phyloP scores from a whole-genome alignment of 495 filamentous ascomycete species.

The Penicillium pancosmium region DNA sequence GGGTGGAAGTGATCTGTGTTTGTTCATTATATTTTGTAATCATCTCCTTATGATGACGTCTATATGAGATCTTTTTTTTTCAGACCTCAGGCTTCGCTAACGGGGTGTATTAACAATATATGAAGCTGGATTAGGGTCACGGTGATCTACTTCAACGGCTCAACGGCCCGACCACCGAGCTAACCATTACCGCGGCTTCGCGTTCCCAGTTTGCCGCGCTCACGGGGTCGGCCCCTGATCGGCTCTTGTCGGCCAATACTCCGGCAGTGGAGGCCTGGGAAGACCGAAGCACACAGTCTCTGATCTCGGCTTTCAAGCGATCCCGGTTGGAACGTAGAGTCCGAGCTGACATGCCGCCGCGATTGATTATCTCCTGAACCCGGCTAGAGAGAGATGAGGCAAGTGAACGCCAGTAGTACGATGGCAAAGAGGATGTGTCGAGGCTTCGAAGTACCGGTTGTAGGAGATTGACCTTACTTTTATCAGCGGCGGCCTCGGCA shows the following conservation, averaged over 20 bases:
- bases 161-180: slow-evolving; percentile 62
- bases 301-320: slow-evolving; percentile 72
- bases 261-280: slow-evolving; percentile 60
- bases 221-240: slow-evolving; percentile 39
- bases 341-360: slow-evolving; percentile 81
- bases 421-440: slow-evolving; percentile 84
- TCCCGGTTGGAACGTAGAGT: slow-evolving; percentile 77
- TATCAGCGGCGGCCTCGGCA: slow-evolving; percentile 7
- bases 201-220: slow-evolving; percentile 74
- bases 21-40: not conserved
- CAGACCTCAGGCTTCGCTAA: not conserved
- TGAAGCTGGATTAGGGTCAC: not conserved
- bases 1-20: not conserved
- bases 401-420: slow-evolving; percentile 88
- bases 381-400: slow-evolving; percentile 75
- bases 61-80: slow-evolving; percentile 8
- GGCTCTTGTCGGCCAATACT: slow-evolving; percentile 42
- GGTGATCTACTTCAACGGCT: slow-evolving; percentile 38
- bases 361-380: slow-evolving; percentile 78
- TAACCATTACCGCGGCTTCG: slow-evolving; percentile 94
- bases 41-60: not conserved
- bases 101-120: not conserved
- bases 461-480: slow-evolving; percentile 59
- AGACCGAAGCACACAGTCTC: slow-evolving; percentile 81
- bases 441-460: slow-evolving; percentile 73